Evolutionary conservation across 2,329 filamentous ascomycete genomes (phyloP), one percentile per base, ranked within the genome.

Genomic region (Penicillium palitans): DNA sequence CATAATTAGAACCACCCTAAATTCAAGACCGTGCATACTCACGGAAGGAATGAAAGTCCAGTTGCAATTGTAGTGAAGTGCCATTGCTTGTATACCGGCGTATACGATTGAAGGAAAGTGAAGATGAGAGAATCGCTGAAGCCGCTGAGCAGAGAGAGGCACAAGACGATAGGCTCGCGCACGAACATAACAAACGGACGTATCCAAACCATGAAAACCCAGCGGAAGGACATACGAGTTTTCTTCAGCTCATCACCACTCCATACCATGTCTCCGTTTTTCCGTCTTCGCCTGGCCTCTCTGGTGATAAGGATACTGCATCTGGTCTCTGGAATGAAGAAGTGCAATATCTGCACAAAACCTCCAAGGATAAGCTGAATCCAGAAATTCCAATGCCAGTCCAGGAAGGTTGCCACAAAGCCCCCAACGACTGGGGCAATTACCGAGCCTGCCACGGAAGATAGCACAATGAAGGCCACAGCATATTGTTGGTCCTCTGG

Each of bases 241-340:
- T 75, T 73, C 9, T 83, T 79, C 17, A 91, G 80, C 74, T 95
- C 90, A 59, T 89, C 86, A 0, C 89, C 89, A 1, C 90, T 90
- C 70, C 84, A 90, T 61, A 91, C 73, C 67, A 89, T 86, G 55
- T 82, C 72, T 6, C 84, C 84, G 7, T 76, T 84, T 61, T 79
- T 74, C 51, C 85, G 80, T 31, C 83, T 75, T 52, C 75, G 79
- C 70, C 83, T 84, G 2, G 86, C 86, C 53, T 86, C 82, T 10
- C 74, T 75, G 65, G 86, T 82, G 64, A 88, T 76, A 57, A 87
- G 77, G 45, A 85, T 78, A 8, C 80, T 83, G 17, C 82, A 77
- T 21, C 85, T 78, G 6, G 84, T 87, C 66, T 88, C 86, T 0
- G 84, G 84, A 2, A 75, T 55, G 57, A 78, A 70, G 62, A 83